Evolutionary conservation across 2,329 filamentous ascomycete genomes (phyloP), one percentile per base, ranked within the genome.

Genomic region (Aschersonia sp.): DNA sequence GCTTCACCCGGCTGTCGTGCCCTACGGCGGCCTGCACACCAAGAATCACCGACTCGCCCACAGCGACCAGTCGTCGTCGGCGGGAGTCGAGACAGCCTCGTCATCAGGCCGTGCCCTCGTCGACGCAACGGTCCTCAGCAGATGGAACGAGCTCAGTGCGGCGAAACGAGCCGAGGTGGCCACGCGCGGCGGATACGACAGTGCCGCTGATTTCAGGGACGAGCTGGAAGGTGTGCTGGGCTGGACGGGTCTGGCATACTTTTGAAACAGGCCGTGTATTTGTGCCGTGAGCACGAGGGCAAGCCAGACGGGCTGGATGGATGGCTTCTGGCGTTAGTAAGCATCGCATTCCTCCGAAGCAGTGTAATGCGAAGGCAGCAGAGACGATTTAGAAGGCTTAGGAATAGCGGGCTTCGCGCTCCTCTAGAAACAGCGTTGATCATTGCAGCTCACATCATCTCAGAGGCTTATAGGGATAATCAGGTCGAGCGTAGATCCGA

Each of bases 11-110:
- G 80, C 82, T 0, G 75, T 96, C 5, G 81, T 86, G 43, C 82
- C 89, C 52, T 69, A 84, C 4, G 86, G 82, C 5, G 88, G 86
- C 0, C 71, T 96, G 45, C 97, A 97, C 64, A 84, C 88, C 2
- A 80, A 85, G 48, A 86, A 82, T 0, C 86, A 91, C 65, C 76
- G 92, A 10, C 70, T 70, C 45, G 77, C 57, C 61, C 10, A 29
- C 12, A 20, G 35, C 42, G 73, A 55, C 7, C 40, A 62, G 65
- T 53, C 73, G 9, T 46, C 50, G 64, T 5, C 67, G 5, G 64
- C 76, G 0, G 76, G 72, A 10, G 75, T 81, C 1, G 78, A 81
- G 46, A 72, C 71, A 49, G 76, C 67, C 54, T 50, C 55, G 3
- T 75, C 73, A 1, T 76, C 73, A 0, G 77, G 77, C 1, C 70